A percentile compares a stretch with the other conserved stretches of the same genome.
Evolutionary conservation across 1,284 basidiomycete species (phyloP).

Genomic region (Sporisorium scitamineum): DNA sequence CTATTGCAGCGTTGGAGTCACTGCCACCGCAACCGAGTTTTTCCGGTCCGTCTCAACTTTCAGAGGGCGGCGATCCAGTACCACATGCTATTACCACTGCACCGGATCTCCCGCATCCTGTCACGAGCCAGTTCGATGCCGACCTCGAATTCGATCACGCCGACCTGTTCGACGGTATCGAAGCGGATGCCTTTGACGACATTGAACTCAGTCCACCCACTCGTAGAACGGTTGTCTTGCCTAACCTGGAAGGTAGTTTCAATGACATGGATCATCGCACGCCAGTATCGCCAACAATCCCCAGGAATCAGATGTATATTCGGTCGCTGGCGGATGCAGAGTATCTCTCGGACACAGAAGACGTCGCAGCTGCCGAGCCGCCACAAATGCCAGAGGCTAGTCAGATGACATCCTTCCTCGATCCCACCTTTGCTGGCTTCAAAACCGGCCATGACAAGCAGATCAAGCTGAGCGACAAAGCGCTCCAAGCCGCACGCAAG

Average conservation of each 20-base stretch:
- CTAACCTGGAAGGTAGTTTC: conserved; percentile 4
- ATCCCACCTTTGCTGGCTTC: conserved; percentile 41
- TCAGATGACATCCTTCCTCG: conserved; percentile 38
- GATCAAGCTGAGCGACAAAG: conserved; percentile 38
- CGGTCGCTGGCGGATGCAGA: conserved; percentile 3
- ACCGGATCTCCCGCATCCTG: background rate
- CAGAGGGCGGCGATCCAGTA: background rate
- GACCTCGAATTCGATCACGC: conserved; percentile 25
- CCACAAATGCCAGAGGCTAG: conserved; percentile 8
- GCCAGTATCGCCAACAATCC: conserved; percentile 12
- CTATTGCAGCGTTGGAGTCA: background rate
- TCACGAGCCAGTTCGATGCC: conserved; percentile 2
- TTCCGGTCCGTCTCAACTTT: background rate
- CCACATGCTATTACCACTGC: background rate
- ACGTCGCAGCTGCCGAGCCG: background rate
- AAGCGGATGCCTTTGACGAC: conserved; percentile 41
- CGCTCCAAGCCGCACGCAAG: conserved; percentile 27
- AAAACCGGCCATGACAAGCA: conserved; percentile 27
- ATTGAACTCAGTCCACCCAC: conserved; percentile 43
- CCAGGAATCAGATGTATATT: background rate
- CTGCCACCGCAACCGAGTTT: background rate
- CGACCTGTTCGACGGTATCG: conserved; percentile 44
- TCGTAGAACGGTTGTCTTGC: conserved; percentile 14
- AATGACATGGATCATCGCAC: background rate
- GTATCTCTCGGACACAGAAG: background rate